These are phyloP conservation scores for Tylopilus felleus DNA, from an alignment of 768 basidiomycete species.

Conservation along the genomic window DNA sequence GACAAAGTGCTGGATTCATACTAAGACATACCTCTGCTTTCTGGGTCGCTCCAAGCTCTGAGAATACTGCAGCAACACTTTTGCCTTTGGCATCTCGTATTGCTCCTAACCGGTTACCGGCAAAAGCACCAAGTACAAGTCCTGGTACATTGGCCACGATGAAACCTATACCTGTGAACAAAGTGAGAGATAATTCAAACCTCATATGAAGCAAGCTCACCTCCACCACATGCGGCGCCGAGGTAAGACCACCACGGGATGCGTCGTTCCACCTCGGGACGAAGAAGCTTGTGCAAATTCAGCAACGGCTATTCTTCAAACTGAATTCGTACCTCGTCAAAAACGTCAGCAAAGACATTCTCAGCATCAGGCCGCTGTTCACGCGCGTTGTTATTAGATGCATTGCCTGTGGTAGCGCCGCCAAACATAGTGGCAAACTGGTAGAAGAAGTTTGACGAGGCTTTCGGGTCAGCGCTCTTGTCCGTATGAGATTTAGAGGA, in stretches of 20 bases:
- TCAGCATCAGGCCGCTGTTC: constrained; percentile 68
- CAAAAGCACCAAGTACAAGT: constrained; percentile 78
- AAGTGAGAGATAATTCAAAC: constrained; percentile 29
- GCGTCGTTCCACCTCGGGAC: constrained; percentile 74
- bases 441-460: constrained; percentile 72
- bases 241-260: constrained; percentile 74
- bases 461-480: constrained; percentile 57
- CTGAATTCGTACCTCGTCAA: constrained; percentile 70
- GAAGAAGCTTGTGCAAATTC: constrained; percentile 52
- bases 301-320: neutral
- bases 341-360: constrained; percentile 82
- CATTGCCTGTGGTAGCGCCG: constrained; percentile 24
- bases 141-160: constrained; percentile 81
- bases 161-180: constrained; percentile 32
- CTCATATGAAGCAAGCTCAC: constrained; percentile 25
- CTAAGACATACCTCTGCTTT: constrained; percentile 73
- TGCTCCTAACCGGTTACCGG: constrained; percentile 88
- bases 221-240: constrained; percentile 68
- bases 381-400: constrained; percentile 31
- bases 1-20: neutral
- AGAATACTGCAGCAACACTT: constrained; percentile 87
- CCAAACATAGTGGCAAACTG: constrained; percentile 75
- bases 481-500: constrained; percentile 48
- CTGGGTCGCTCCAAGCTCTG: constrained; percentile 67
- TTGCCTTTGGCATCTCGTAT: constrained; percentile 93